phyloP scores from a whole-genome alignment of 106 monocot species.

The Apostasia ramifera region DNA sequence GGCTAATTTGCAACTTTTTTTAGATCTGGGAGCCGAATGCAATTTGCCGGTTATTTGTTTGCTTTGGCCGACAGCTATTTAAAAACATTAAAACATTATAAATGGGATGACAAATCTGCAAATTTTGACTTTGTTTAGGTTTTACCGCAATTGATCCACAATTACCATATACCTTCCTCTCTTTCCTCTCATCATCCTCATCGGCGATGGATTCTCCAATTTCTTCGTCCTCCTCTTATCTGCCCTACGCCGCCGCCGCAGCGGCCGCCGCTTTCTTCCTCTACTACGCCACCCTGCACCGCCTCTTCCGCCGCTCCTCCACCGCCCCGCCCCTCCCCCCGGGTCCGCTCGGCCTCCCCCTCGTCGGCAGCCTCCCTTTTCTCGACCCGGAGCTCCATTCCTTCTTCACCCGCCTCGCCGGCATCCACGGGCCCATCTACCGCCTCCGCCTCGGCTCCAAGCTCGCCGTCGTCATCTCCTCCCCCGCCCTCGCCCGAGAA shows the following conservation, averaged over 20 bases:
- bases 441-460: slow-evolving; percentile 33
- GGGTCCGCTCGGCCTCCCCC: slow-evolving; percentile 35
- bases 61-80: no score
- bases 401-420: slow-evolving; percentile 30
- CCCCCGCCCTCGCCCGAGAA: slow-evolving; percentile 19
- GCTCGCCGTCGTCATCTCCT: slow-evolving; percentile 32
- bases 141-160: no score
- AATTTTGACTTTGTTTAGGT: no score
- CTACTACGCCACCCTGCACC: background rate
- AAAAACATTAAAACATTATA: no score
- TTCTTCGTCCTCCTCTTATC: background rate
- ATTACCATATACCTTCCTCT: no score
- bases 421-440: slow-evolving; percentile 34
- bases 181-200: no score
- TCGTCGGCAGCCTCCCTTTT: slow-evolving; percentile 41
- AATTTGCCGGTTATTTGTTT: no score
- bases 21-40: no score
- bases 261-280: no score
- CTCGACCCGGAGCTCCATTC: slow-evolving; percentile 31
- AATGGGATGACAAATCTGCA: no score
- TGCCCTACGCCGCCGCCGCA: background rate
- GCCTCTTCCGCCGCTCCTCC: slow-evolving; percentile 5
- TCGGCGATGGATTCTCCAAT: no score
- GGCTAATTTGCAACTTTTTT: no score
- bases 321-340: slow-evolving; percentile 14